phyloP scores from a whole-genome alignment of 768 basidiomycete genomes.

The Russula lepida region DNA sequence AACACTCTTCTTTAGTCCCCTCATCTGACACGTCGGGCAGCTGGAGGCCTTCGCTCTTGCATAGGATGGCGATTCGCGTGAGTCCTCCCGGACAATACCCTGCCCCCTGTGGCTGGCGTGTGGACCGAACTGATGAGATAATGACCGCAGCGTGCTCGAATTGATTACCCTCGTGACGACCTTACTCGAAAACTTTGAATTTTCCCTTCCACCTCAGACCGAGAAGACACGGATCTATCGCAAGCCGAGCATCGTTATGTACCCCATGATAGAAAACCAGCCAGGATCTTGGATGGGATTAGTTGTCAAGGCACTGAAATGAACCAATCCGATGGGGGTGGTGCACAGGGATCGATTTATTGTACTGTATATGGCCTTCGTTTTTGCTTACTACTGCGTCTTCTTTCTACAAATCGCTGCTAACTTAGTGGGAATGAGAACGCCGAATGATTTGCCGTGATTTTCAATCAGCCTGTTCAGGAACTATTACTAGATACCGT shows the following conservation, averaged over 20 bases:
- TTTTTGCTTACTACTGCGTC: background rate
- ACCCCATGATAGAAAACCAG: slow-evolving; percentile 7
- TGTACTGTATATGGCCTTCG: background rate
- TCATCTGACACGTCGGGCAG: slow-evolving; percentile 3
- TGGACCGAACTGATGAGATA: background rate
- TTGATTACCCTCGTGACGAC: slow-evolving; percentile 4
- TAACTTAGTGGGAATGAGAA: background rate
- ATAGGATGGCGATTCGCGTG: slow-evolving; percentile 18
- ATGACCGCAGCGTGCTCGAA: slow-evolving; percentile 11
- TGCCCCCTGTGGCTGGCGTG: background rate
- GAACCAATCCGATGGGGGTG: background rate
- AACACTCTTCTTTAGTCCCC: background rate
- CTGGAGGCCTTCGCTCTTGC: slow-evolving; percentile 17
- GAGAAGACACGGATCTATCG: slow-evolving; percentile 16
- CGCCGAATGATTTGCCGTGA: background rate
- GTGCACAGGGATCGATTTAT: background rate
- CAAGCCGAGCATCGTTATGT: slow-evolving; percentile 13
- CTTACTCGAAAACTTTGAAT: slow-evolving; percentile 19
- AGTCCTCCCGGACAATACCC: background rate
- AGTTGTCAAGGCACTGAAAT: slow-evolving; percentile 14
- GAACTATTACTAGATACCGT: background rate
- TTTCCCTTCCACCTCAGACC: slow-evolving; percentile 10
- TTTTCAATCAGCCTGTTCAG: background rate
- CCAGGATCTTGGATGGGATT: slow-evolving; percentile 16
- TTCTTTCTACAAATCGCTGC: background rate